Base-by-base conservation (phyloP, 768 basidiomycete species). In the Infundibulicybe gibba region DNA sequence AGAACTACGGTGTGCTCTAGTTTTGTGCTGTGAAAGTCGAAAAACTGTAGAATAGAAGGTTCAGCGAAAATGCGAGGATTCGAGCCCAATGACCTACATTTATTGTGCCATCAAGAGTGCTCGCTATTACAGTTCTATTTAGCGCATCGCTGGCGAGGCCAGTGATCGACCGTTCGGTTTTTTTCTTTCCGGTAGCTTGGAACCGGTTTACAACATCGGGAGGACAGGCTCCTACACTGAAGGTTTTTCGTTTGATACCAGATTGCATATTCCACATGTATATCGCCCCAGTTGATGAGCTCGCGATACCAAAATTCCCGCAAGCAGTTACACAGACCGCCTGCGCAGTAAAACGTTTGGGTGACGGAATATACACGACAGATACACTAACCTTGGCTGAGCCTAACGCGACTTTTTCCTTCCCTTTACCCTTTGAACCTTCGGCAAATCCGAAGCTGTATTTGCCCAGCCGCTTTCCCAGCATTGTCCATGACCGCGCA, bases 251-350 rank as follows among this genome's bases (percentile, higher is more conserved):
- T 55, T 80, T 79, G 48, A 94, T 77, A 1, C 97, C 97, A 3
- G 90, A 93, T 64, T 99, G 95, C 83, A 99, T 83, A 61, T 97
- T 99, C 88, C 92, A 98, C 85, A 94, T 85, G 48, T 81, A 65
- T 33, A 98, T 87, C 19, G 75, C 76, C 2, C 90, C 89, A 0
- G 80, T 85, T 2, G 90, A 89, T 1, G 87, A 87, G 19, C 92
- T 83, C 3, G 82, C 91, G 10, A 98, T 64, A 21, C 89, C 91
- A 60, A 97, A 99, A 59, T 98, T 98, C 6, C 97, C 97, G 60
- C 97, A 99, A 0, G 91, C 87, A 3, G 94, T 87, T 15, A 97
- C 87, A 52, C 86, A 90, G 13, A 94, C 89, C 12, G 86, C 78
- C 88, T 90, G 54, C 13, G 33, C 32, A 50, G 34, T 9, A 11